Evolutionary conservation across 2,329 filamentous ascomycete genomes (phyloP), one percentile per base, ranked within the genome.

Genomic region (Talaromyces sp.): DNA sequence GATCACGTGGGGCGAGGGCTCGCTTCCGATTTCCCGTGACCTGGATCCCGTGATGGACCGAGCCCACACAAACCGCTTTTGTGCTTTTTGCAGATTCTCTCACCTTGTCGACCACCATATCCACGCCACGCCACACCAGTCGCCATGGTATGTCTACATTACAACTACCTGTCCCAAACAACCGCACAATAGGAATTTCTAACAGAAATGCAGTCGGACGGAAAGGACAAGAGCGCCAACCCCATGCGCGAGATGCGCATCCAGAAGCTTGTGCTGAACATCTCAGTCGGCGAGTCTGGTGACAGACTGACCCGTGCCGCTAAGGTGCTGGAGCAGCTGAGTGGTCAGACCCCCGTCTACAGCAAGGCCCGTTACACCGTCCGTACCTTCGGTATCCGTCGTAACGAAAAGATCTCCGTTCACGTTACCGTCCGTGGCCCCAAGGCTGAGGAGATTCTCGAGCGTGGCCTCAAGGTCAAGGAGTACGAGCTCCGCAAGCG

Each of bases 381-480:
- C 86, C 93, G 94, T 84, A 97, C 93, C 77, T 99, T 99, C 82
- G 94, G 94, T 88, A 99, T 99, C 87, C 93, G 94, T 80, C 93
- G 94, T 91, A 99, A 99, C 89, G 94, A 99, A 81, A 97, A 97
- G 90, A 99, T 99, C 76, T 84, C 94, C 68, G 94, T 99, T 70
- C 94, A 99, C 85, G 94, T 99, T 77, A 99, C 94, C 76, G 92
- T 99, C 82, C 94, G 94, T 78, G 94, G 94, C 76, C 92, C 94
- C 81, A 97, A 90, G 89, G 94, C 94, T 63, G 94, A 99, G 87
- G 94, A 99, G 83, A 99, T 99, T 75, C 89, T 99, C 76, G 94
- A 99, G 90, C 93, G 94, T 86, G 94, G 94, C 78, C 89, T 99
- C 78, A 99, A 99, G 89, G 94, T 99, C 87, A 99, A 99, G 91